A percentile compares a stretch with the other conserved stretches of the same genome.
These are phyloP conservation scores for Podospora pseudocomata DNA, from an alignment of 495 filamentous ascomycete genomes.

Conservation along the genomic window DNA sequence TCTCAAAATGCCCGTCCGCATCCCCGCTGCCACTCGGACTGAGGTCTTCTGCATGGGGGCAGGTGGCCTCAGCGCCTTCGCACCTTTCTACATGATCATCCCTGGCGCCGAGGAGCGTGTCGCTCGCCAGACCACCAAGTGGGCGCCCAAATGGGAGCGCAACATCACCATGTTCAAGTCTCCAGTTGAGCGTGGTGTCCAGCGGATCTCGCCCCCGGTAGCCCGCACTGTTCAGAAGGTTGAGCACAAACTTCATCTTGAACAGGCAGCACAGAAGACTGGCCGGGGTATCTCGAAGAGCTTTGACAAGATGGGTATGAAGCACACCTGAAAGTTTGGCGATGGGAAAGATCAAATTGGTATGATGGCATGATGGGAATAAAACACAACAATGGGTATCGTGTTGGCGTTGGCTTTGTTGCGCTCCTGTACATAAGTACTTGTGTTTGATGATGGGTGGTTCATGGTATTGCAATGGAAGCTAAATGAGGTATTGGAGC, in stretches of 20 bases:
- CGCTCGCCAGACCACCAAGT: constrained; percentile 40
- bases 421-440: background rate
- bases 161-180: constrained; percentile 46
- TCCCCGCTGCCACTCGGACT: constrained; percentile 38
- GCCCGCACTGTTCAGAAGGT: constrained; percentile 39
- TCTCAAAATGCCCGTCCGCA: constrained; percentile 45
- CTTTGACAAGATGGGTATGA: constrained; percentile 32
- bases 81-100: constrained; percentile 47
- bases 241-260: constrained; percentile 41
- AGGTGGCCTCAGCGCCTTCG: constrained; percentile 42
- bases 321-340: constrained; percentile 14
- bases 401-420: background rate
- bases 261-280: constrained; percentile 42
- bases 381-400: background rate
- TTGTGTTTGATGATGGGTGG: background rate
- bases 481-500: background rate
- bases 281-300: constrained; percentile 41
- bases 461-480: background rate
- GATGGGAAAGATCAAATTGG: background rate
- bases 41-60: constrained; percentile 44
- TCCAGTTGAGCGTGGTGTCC: constrained; percentile 42
- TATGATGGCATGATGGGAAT: background rate
- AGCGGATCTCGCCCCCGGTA: constrained; percentile 40
- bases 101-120: constrained; percentile 47
- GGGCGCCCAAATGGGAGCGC: constrained; percentile 50